phyloP scores from a whole-genome alignment of 2,329 filamentous ascomycete genomes.

The Ophiostoma triangulosporum region DNA sequence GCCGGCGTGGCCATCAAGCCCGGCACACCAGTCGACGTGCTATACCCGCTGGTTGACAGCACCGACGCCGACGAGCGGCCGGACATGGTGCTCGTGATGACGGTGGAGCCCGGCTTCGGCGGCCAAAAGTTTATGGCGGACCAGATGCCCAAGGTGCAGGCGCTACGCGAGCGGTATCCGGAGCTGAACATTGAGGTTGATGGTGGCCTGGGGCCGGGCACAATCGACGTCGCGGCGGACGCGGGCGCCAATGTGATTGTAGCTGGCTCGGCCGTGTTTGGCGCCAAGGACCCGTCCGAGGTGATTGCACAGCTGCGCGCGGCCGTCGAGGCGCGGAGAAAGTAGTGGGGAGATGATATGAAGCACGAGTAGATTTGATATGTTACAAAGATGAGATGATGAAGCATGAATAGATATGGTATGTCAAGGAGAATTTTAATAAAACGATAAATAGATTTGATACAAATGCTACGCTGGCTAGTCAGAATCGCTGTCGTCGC shows the following conservation, averaged over 20 bases:
- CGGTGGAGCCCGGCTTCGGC: slow-evolving; percentile 91
- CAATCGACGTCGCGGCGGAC: slow-evolving; percentile 86
- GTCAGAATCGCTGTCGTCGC: slow-evolving; percentile 25
- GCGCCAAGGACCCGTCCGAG: slow-evolving; percentile 72
- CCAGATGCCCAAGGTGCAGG: slow-evolving; percentile 85
- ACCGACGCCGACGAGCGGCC: slow-evolving; percentile 61
- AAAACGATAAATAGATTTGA: too few species aligned
- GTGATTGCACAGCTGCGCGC: slow-evolving; percentile 73
- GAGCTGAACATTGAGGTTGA: slow-evolving; percentile 93
- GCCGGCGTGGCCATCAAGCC: slow-evolving; percentile 96
- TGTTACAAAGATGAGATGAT: too few species aligned
- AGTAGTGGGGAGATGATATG: slow-evolving; percentile 20
- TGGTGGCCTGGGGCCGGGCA: slow-evolving; percentile 74
- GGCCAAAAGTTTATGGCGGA: slow-evolving; percentile 98
- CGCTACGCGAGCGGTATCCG: slow-evolving; percentile 71
- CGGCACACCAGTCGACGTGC: slow-evolving; percentile 74
- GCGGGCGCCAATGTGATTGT: slow-evolving; percentile 98
- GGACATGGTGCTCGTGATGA: slow-evolving; percentile 99
- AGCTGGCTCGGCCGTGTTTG: slow-evolving; percentile 90
- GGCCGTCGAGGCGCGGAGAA: slow-evolving; percentile 52
- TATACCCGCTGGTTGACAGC: slow-evolving; percentile 79
- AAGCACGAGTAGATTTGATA: background rate
- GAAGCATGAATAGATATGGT: background rate
- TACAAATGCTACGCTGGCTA: too few species aligned
- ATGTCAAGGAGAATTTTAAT: too few species aligned